phyloP scores from a whole-genome alignment of 225 moss, liverwort and hornwort species.

The Pleurozium schreberi region DNA sequence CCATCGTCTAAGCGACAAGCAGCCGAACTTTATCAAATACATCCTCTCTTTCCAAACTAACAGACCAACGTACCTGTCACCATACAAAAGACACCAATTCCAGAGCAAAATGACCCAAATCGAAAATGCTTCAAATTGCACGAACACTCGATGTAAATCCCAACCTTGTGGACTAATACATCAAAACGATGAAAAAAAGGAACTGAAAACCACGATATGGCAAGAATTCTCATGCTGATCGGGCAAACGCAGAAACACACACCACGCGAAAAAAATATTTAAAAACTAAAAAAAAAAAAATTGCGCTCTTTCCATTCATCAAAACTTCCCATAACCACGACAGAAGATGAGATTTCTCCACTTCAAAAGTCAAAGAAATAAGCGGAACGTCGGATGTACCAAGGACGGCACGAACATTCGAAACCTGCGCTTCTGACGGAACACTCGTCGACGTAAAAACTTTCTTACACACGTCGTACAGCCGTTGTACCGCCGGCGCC shows the following conservation, averaged over 20 bases:
- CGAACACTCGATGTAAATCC: neutral
- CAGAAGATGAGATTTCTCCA: neutral
- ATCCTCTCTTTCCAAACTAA: neutral
- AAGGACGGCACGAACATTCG: conserved; percentile 57
- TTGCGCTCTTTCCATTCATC: neutral
- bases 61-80: neutral
- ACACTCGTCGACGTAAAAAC: conserved; percentile 54
- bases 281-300: no score
- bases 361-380: neutral
- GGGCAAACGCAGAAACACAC: neutral
- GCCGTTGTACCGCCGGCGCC: conserved; percentile 62
- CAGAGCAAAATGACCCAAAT: neutral
- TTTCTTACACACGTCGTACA: conserved; percentile 83
- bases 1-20: neutral
- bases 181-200: neutral
- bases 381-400: conserved; percentile 7
- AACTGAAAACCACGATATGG: neutral
- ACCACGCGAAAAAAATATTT: neutral
- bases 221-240: neutral
- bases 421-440: conserved; percentile 58
- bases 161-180: neutral
- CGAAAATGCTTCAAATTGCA: neutral
- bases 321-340: no score
- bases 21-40: neutral
- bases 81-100: neutral